Conservation (phyloP, 2,329 filamentous ascomycete genomes). For the Penicillium frequentans region DNA sequence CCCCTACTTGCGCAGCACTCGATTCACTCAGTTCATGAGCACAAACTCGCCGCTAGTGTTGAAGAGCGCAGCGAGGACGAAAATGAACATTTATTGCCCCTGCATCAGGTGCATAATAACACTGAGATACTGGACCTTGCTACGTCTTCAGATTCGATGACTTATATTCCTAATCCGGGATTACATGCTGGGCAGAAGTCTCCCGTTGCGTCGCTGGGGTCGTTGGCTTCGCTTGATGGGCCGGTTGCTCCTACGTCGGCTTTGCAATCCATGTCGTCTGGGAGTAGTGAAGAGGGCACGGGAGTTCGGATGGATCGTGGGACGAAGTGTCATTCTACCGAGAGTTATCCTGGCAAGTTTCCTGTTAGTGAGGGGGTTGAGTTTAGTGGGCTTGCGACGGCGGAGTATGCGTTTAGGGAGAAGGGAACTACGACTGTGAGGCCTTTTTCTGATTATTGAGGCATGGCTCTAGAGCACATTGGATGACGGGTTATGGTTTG, state of each 20-base stretch:
- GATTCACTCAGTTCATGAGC: not conserved
- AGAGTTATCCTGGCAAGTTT: conserved; percentile 34
- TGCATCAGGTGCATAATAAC: not conserved
- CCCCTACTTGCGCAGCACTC: not conserved
- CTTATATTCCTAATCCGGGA: not conserved
- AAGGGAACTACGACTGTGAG: conserved; percentile 27
- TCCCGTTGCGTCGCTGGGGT: not conserved
- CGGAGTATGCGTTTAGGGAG: conserved; percentile 21
- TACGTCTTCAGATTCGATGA: not conserved
- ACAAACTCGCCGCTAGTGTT: not conserved
- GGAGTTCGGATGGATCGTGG: not conserved
- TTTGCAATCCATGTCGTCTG: not conserved
- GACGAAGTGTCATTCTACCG: conserved; percentile 21
- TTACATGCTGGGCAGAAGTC: not conserved
- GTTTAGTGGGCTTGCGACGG: conserved; percentile 26
- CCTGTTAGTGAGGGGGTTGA: conserved; percentile 33
- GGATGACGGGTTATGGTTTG: not conserved
- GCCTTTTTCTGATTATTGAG: conserved; percentile 32
- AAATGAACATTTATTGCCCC: not conserved
- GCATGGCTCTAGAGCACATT: not conserved
- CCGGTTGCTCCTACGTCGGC: not conserved
- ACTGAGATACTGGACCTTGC: not conserved
- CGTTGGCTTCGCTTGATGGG: conserved; percentile 4
- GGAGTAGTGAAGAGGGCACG: not conserved
- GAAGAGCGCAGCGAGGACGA: not conserved